Conservation (phyloP, 352 stramenopile species). For the Aphanomyces euteiches region DNA sequence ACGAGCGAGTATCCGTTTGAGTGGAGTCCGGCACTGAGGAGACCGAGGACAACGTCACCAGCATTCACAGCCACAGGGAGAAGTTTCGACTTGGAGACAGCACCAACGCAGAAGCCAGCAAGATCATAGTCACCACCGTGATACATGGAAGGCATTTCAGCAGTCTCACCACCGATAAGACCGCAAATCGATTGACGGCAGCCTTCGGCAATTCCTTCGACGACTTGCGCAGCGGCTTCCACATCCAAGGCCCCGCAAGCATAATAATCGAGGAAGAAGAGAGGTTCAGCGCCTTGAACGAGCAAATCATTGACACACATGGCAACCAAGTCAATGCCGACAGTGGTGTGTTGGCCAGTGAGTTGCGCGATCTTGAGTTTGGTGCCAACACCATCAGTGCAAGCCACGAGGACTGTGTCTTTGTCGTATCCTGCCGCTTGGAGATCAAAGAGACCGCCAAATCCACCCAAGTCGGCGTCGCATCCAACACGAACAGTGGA, state of each 20-base stretch:
- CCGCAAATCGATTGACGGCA: slow-evolving; percentile 94
- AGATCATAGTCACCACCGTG: slow-evolving; percentile 97
- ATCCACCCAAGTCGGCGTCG: slow-evolving; percentile 95
- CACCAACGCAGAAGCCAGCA: slow-evolving; percentile 97
- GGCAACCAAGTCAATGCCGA: slow-evolving; percentile 98
- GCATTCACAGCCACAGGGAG: slow-evolving; percentile 79
- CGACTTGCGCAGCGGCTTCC: slow-evolving; percentile 90
- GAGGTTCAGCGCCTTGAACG: slow-evolving; percentile 96
- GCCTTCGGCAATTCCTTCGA: slow-evolving; percentile 97
- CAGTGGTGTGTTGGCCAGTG: slow-evolving; percentile 91
- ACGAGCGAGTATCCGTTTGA: slow-evolving; percentile 99
- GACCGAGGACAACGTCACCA: slow-evolving; percentile 93
- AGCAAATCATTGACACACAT: slow-evolving; percentile 99
- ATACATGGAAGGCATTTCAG: slow-evolving; percentile 99
- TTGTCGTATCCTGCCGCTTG: slow-evolving; percentile 94
- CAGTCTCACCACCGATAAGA: slow-evolving; percentile 95
- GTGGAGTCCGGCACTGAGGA: slow-evolving; percentile 95
- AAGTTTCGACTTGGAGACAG: slow-evolving; percentile 86
- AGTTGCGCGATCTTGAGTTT: slow-evolving; percentile 92
- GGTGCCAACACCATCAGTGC: slow-evolving; percentile 97
- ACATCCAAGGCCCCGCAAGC: slow-evolving; percentile 96
- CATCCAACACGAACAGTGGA: slow-evolving; percentile 93
- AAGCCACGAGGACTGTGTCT: slow-evolving; percentile 97
- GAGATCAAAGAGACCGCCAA: slow-evolving; percentile 98
- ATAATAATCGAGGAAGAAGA: slow-evolving; percentile 99